Base-by-base conservation (phyloP, 2,329 filamentous ascomycete species). In the Chalara sp. region DNA sequence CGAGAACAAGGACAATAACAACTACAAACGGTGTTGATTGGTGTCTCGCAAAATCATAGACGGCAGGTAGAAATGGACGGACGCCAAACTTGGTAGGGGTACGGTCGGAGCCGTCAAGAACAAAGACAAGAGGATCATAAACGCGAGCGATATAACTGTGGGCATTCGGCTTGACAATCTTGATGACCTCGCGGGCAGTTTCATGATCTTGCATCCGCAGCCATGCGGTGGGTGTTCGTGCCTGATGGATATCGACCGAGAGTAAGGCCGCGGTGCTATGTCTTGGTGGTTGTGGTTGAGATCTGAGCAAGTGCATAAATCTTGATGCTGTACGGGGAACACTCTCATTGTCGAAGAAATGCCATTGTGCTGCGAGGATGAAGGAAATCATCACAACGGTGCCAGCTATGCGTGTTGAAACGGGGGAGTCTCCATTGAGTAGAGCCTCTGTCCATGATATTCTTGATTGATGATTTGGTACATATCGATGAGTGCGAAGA, bases 171-270 rank as follows among this genome's bases (percentile, higher is more conserved):
- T 88, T 89, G 59, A 90, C 78, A 32, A 87, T 78, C n/a, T 80
- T 76, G 63, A 91, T 88, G 12, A 91, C 78, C 61, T 91, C 87
- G 37, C 78, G 79, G 2, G 86, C 87, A 1, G 86, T 89, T 61
- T 88, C 84, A 59, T 89, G 86, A 58, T 91, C 87, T 64, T 91
- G 87, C 50, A 89, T 74, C 30, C 79, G 78, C 46, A 91, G 72
- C 87, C 87, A 92, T 12, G 87, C 85, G 4, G 78, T 81, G 1
- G 85, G 87, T n/a, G 83, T 87, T 53, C 87, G 76, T 2, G 85
- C 86, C 63, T 89, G 86, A 60, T 91, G 84, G 53, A 90, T 78
- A 28, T 79, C 76, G 8, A 82, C 73, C 2, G 81, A 72, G 3
- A 77, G 63, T 2, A 76, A 65, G 13, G 70, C 63, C 30, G 65